Conservation (phyloP, 2,329 filamentous ascomycete genomes). For the Simplicillium aogashimaense region DNA sequence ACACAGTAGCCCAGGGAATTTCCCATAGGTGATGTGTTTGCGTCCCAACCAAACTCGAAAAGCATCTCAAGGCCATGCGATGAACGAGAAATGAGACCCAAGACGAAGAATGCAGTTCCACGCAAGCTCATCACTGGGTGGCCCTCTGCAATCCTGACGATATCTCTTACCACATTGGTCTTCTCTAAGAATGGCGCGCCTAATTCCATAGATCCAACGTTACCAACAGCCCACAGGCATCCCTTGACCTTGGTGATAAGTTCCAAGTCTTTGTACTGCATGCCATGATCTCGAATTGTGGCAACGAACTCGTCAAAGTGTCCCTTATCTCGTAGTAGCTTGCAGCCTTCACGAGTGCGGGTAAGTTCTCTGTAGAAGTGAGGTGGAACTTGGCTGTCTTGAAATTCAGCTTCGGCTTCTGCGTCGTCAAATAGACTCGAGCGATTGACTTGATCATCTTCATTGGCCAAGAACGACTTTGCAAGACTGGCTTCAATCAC, state of each 20-base stretch:
- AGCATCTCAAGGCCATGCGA: slow-evolving; percentile 88
- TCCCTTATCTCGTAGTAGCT: slow-evolving; percentile 79
- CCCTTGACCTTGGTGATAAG: slow-evolving; percentile 89
- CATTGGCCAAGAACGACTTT: slow-evolving; percentile 64
- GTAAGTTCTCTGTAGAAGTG: slow-evolving; percentile 97
- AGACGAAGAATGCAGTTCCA: slow-evolving; percentile 92
- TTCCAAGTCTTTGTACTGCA: slow-evolving; percentile 77
- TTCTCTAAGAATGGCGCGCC: slow-evolving; percentile 90
- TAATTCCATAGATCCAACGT: slow-evolving; percentile 96
- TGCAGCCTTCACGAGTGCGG: slow-evolving; percentile 84
- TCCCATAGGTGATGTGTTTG: slow-evolving; percentile 74
- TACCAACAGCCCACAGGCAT: slow-evolving; percentile 94
- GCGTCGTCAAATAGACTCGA: slow-evolving; percentile 50
- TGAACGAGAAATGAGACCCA: slow-evolving; percentile 86
- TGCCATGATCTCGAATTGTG: slow-evolving; percentile 79
- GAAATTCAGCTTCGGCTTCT: slow-evolving; percentile 43
- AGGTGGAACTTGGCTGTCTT: slow-evolving; percentile 70
- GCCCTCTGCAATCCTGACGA: slow-evolving; percentile 78
- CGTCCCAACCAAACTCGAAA: slow-evolving; percentile 85
- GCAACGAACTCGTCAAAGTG: slow-evolving; percentile 90
- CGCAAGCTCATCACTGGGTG: slow-evolving; percentile 88
- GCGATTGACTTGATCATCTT: slow-evolving; percentile 46
- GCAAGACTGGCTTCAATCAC: slow-evolving; percentile 94
- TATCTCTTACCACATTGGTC: slow-evolving; percentile 76
- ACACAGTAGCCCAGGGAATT: slow-evolving; percentile 81